These are phyloP conservation scores for Physcia stellaris DNA, from an alignment of 495 filamentous ascomycete species.

Conservation along the genomic window DNA sequence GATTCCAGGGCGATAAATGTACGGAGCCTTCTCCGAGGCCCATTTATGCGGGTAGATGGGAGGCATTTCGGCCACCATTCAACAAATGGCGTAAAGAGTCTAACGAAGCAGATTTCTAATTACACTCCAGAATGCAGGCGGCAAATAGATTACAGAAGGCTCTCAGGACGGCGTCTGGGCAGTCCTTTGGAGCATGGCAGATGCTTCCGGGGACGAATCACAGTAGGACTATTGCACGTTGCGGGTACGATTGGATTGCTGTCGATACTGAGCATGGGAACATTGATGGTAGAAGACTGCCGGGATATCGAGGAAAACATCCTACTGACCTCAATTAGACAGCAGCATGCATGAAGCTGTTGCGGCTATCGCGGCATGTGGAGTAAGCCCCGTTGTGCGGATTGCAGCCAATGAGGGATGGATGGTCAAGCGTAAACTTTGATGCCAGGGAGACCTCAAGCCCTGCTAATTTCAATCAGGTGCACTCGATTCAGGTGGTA, in stretches of 20 bases:
- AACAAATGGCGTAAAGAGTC: too few relatives aligned
- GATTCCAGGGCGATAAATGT: too few relatives aligned
- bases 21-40: too few relatives aligned
- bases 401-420: constrained; percentile 52
- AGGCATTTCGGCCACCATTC: too few relatives aligned
- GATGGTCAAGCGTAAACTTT: constrained; percentile 54
- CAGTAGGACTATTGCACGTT: constrained; percentile 50
- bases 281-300: constrained; percentile 43
- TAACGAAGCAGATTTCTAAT: too few relatives aligned
- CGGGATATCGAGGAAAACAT: neutral
- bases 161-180: constrained; percentile 37
- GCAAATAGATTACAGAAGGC: constrained; percentile 49
- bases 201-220: constrained; percentile 63
- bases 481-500: constrained; percentile 51
- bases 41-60: too few relatives aligned
- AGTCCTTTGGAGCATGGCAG: constrained; percentile 58
- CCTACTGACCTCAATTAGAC: constrained; percentile 38
- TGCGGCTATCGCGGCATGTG: constrained; percentile 51
- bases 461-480: constrained; percentile 25
- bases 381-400: constrained; percentile 53
- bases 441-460: neutral
- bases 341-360: constrained; percentile 75
- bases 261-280: constrained; percentile 72
- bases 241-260: constrained; percentile 61
- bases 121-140: constrained; percentile 49